Evolutionary conservation across 78 protist species (phyloP).

Genomic region (Emiliania huxleyi): DNA sequence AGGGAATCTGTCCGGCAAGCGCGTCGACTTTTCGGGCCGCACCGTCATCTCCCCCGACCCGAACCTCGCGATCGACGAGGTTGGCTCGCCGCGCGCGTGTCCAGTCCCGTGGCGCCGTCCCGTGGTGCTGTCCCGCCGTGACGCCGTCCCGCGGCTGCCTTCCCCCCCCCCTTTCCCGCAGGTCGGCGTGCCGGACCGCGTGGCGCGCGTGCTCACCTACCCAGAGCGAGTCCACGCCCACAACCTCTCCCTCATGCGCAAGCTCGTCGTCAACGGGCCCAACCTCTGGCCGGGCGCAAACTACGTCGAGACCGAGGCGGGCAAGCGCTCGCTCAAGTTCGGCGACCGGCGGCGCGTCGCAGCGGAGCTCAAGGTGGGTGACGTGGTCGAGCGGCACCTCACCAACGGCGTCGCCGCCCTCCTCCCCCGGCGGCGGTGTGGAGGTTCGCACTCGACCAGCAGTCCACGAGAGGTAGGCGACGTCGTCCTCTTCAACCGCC

Average conservation of each 20-base stretch:
- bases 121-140: too few relatives aligned
- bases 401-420: conserved; percentile 90
- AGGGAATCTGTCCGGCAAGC: conserved; percentile 94
- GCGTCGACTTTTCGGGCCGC: conserved; percentile 98
- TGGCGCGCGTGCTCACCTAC: conserved; percentile 90
- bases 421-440: conserved; percentile 89
- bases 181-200: conserved; percentile 84
- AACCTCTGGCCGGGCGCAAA: conserved; percentile 90
- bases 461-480: too few relatives aligned
- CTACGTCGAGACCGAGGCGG: conserved; percentile 46
- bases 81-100: too few relatives aligned
- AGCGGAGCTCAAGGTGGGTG: conserved; percentile 52
- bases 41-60: conserved; percentile 99
- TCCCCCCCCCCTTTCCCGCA: too few relatives aligned
- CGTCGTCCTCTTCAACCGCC: conserved; percentile 97
- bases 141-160: too few relatives aligned
- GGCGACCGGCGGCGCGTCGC: conserved; percentile 66
- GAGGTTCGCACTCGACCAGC: too few relatives aligned
- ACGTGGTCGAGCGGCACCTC: conserved; percentile 96
- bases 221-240: conserved; percentile 87
- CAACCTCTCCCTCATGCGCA: conserved; percentile 48
- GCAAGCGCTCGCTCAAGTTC: conserved; percentile 48
- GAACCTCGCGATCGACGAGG: conserved; percentile 92
- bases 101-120: too few relatives aligned
- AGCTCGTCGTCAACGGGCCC: conserved; percentile 69